These are phyloP conservation scores for Aureobasidium pullulans DNA, from an alignment of 2,329 filamentous ascomycete species.

Conservation along the genomic window DNA sequence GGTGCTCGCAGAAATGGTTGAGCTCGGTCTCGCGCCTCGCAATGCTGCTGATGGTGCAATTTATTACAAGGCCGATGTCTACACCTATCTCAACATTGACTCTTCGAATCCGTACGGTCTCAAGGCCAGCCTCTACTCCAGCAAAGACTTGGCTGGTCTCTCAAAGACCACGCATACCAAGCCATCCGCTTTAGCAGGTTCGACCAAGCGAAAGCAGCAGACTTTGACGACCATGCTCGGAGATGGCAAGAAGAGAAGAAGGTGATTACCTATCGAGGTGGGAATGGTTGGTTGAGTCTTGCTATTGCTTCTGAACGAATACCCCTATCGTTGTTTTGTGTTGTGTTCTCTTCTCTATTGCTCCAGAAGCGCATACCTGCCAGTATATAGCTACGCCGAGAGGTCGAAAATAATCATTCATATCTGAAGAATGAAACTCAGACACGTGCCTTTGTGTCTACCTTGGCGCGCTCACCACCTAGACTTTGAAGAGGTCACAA, in stretches of 20 bases:
- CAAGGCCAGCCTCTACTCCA: slow-evolving; percentile 37
- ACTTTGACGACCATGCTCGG: background rate
- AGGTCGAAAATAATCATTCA: too few relatives aligned
- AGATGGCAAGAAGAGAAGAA: background rate
- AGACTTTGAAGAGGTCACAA: too few relatives aligned
- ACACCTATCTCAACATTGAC: slow-evolving; percentile 37
- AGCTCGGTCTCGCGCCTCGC: slow-evolving; percentile 51
- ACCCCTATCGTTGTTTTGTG: too few relatives aligned
- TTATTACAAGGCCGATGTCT: slow-evolving; percentile 71
- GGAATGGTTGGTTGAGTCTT: background rate
- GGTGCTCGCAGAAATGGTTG: slow-evolving; percentile 44
- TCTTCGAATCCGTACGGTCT: slow-evolving; percentile 34
- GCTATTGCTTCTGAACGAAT: background rate
- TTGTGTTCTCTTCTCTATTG: too few relatives aligned
- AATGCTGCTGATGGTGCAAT: slow-evolving; percentile 40
- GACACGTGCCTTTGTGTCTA: too few relatives aligned
- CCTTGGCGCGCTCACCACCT: too few relatives aligned
- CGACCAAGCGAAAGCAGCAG: background rate
- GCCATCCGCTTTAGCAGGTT: background rate
- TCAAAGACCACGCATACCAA: background rate
- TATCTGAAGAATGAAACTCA: too few relatives aligned
- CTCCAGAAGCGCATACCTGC: too few relatives aligned
- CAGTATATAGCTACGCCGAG: background rate
- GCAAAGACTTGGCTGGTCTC: slow-evolving; percentile 25
- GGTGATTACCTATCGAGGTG: background rate